Evolutionary conservation across 108 stramenopile genomes (phyloP).

Genomic region (Nitzschia sp.): DNA sequence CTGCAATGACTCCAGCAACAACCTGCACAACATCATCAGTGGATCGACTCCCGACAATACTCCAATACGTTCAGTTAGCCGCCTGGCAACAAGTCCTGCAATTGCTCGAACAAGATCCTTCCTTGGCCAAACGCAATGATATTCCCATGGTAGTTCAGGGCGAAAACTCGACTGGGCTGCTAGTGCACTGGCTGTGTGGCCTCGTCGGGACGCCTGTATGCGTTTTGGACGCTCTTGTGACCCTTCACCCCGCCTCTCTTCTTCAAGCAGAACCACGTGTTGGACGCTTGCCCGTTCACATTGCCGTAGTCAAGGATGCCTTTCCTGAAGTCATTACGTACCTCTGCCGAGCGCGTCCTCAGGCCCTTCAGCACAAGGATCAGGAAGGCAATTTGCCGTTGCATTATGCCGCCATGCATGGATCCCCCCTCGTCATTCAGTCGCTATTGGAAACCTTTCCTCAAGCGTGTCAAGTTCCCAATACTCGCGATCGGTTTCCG

Average conservation of each 20-base stretch:
- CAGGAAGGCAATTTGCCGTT: constrained; percentile 28
- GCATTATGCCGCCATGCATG: constrained; percentile 26
- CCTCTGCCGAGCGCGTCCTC: background rate
- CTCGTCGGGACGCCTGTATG: background rate
- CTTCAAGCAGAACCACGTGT: background rate
- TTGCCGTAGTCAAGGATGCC: constrained; percentile 20
- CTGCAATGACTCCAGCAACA: too few species aligned
- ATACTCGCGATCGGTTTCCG: constrained; percentile 10
- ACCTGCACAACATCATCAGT: too few species aligned
- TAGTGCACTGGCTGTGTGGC: background rate
- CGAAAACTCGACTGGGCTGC: background rate
- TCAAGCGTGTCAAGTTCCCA: constrained; percentile 2
- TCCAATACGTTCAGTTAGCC: too few species aligned
- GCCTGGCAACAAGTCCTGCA: background rate
- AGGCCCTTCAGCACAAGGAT: constrained; percentile 4
- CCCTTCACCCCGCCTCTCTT: constrained; percentile 1
- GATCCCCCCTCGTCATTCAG: background rate
- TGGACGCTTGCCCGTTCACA: constrained; percentile 25
- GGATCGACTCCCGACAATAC: too few species aligned
- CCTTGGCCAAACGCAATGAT: background rate
- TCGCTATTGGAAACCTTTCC: constrained; percentile 1
- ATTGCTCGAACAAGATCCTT: background rate
- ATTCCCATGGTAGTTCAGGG: background rate
- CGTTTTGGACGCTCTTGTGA: constrained; percentile 7
- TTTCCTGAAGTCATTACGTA: constrained; percentile 6